Conservation (phyloP, 495 filamentous ascomycete species). For the Gamarada debralockiae region DNA sequence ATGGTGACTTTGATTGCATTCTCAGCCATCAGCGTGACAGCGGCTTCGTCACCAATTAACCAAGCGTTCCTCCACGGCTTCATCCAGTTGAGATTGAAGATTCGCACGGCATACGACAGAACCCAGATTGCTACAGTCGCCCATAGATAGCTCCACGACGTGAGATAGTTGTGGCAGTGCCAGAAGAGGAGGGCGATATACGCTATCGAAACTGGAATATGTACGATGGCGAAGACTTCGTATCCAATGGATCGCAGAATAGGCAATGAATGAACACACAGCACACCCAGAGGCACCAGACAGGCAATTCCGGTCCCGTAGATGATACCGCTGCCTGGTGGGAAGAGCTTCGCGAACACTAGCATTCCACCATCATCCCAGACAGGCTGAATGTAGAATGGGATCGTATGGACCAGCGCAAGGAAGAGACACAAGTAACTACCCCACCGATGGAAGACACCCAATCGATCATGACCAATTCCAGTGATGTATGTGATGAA, state of each 20-base stretch:
- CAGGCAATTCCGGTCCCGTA: slow-evolving; percentile 92
- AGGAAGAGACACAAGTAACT: slow-evolving; percentile 86
- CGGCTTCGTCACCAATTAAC: slow-evolving; percentile 83
- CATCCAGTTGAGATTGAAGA: slow-evolving; percentile 82
- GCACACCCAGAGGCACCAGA: slow-evolving; percentile 71
- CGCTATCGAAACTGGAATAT: slow-evolving; percentile 75
- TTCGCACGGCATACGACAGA: slow-evolving; percentile 56
- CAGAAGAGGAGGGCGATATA: slow-evolving; percentile 88
- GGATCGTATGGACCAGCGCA: slow-evolving; percentile 75
- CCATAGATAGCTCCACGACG: slow-evolving; percentile 87
- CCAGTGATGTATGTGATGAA: slow-evolving; percentile 81
- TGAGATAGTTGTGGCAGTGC: slow-evolving; percentile 91
- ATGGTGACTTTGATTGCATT: slow-evolving; percentile 92
- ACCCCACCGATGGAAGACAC: slow-evolving; percentile 90
- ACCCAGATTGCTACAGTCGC: slow-evolving; percentile 79
- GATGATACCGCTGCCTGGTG: slow-evolving; percentile 55
- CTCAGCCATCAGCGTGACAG: slow-evolving; percentile 81
- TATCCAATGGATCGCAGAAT: slow-evolving; percentile 60
- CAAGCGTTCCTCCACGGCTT: slow-evolving; percentile 76
- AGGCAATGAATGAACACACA: slow-evolving; percentile 80
- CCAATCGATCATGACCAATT: slow-evolving; percentile 87
- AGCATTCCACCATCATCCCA: slow-evolving; percentile 70
- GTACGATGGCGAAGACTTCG: slow-evolving; percentile 78
- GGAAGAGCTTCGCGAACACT: slow-evolving; percentile 64
- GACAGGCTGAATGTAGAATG: slow-evolving; percentile 85